phyloP scores from a whole-genome alignment of 2,329 filamentous ascomycete species.

The Talaromyces sp. region DNA sequence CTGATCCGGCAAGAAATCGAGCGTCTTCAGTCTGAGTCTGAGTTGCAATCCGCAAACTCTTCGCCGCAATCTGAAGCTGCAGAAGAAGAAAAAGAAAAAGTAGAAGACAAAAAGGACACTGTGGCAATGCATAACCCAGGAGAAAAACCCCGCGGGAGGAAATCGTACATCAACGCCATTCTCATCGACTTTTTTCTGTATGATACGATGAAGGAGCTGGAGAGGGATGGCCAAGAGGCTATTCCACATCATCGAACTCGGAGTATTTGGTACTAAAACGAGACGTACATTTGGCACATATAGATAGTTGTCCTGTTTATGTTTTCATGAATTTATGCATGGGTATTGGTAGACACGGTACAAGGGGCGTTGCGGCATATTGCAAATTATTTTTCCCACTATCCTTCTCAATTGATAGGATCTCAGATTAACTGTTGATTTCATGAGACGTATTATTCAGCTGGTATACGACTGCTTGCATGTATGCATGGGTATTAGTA shows the following conservation, averaged over 20 bases:
- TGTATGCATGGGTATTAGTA: neutral
- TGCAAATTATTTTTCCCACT: neutral
- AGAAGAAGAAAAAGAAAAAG: neutral
- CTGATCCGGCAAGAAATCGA: conserved; percentile 77
- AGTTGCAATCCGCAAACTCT: conserved; percentile 3
- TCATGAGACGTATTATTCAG: neutral
- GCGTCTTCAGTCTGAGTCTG: conserved; percentile 59
- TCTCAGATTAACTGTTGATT: neutral
- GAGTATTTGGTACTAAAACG: conserved; percentile 80
- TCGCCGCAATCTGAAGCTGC: conserved; percentile 3
- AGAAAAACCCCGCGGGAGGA: conserved; percentile 8
- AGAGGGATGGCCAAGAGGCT: conserved; percentile 51
- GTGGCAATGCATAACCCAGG: neutral
- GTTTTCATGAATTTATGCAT: neutral
- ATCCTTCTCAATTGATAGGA: neutral
- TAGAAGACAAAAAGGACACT: conserved; percentile 8
- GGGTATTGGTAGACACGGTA: neutral
- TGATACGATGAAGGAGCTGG: conserved; percentile 84
- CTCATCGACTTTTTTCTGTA: conserved; percentile 97
- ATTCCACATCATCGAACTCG: conserved; percentile 84
- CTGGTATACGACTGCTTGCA: too few species aligned
- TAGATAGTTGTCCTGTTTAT: neutral
- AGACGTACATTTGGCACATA: neutral
- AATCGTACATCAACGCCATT: conserved; percentile 68
- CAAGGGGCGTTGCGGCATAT: neutral